Percentiles rank a stretch among this genome's conserved stretches.
Conservation (phyloP, 495 filamentous ascomycete species). For the Cenococcum geophilum region DNA sequence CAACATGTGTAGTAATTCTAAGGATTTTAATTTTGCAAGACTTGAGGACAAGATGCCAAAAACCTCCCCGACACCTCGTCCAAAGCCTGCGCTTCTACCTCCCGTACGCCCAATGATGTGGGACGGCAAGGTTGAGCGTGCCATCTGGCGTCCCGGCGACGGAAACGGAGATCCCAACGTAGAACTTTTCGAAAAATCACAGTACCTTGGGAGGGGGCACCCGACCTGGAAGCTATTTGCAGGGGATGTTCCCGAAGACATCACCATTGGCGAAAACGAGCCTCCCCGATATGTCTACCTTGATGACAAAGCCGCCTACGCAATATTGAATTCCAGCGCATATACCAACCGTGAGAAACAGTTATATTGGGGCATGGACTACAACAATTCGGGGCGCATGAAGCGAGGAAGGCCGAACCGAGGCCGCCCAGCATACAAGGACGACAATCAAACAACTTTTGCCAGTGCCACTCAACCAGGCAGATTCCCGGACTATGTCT, state of each 20-base stretch:
- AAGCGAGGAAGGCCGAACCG: constrained; percentile 27
- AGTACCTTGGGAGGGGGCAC: constrained; percentile 13
- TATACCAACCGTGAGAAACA: constrained; percentile 15
- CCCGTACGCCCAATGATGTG: constrained; percentile 12
- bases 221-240: constrained; percentile 27
- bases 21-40: too few species aligned
- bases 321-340: constrained; percentile 21
- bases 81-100: too few species aligned
- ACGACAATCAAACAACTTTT: constrained; percentile 2
- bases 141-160: constrained; percentile 20
- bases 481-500: constrained; percentile 3
- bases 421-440: constrained; percentile 24
- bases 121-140: constrained; percentile 22
- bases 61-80: too few species aligned
- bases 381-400: constrained; percentile 26
- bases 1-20: too few species aligned
- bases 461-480: constrained; percentile 4
- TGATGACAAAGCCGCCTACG: constrained; percentile 32
- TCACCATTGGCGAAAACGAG: constrained; percentile 20
- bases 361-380: constrained; percentile 32
- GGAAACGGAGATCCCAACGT: constrained; percentile 21
- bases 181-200: constrained; percentile 11
- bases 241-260: constrained; percentile 9
- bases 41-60: too few species aligned
- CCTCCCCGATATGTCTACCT: constrained; percentile 34